Conservation (phyloP, 1,139 yeast species). For the Debaryomyces robertsiae region DNA sequence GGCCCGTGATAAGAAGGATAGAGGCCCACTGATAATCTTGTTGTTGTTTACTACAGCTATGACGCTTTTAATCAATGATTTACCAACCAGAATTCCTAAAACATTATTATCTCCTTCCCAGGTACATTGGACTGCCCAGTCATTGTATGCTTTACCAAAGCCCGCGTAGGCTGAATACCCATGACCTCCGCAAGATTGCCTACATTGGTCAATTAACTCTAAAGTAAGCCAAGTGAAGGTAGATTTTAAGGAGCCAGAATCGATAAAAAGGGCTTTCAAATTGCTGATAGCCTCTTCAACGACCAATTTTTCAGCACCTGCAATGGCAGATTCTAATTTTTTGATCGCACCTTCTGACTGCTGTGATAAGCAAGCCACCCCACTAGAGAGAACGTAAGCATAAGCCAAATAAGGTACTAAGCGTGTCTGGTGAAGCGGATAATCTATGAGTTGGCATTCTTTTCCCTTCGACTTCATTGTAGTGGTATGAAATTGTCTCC, state of each 20-base stretch:
- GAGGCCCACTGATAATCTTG: conserved; percentile 38
- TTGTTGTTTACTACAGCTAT: conserved; percentile 33
- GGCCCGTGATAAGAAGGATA: conserved; percentile 41
- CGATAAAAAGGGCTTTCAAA: conserved; percentile 48
- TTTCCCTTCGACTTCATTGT: conserved; percentile 67
- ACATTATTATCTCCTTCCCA: conserved; percentile 59
- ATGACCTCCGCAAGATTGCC: conserved; percentile 57
- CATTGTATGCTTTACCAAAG: conserved; percentile 50
- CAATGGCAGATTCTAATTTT: conserved; percentile 40
- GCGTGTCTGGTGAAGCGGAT: conserved; percentile 51
- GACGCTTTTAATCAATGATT: conserved; percentile 44
- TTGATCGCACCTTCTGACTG: conserved; percentile 32
- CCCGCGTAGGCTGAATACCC: conserved; percentile 52
- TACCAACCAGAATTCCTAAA: conserved; percentile 49
- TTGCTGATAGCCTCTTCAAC: conserved; percentile 41
- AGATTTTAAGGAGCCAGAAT: conserved; percentile 51
- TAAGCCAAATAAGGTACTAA: conserved; percentile 48
- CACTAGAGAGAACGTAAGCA: conserved; percentile 44
- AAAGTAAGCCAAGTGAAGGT: conserved; percentile 53
- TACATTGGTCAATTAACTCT: conserved; percentile 46
- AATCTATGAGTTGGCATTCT: conserved; percentile 47
- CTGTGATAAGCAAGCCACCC: conserved; percentile 40
- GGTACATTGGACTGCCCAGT: conserved; percentile 55
- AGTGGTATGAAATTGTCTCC: conserved; percentile 45
- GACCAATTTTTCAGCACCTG: conserved; percentile 33